Evolutionary conservation across 2,329 filamentous ascomycete species (phyloP), one percentile per base, ranked within the genome.

Genomic region (Colletotrichum tropicicola): DNA sequence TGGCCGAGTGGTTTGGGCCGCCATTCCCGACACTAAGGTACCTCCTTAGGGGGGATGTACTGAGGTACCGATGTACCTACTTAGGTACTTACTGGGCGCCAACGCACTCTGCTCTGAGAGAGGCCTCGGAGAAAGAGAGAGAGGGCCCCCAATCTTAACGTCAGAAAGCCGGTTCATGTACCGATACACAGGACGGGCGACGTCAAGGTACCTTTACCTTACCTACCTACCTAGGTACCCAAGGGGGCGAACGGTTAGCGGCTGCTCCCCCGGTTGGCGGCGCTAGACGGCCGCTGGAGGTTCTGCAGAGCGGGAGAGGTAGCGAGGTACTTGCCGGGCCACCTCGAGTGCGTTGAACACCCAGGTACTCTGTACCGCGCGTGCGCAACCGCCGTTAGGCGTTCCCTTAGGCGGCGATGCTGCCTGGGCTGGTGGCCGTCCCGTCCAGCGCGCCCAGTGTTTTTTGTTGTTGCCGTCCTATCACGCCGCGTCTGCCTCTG

Each of bases 371-470:
- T 7, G 55, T 58, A 51, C 55, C 28, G 48, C 56, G 9, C 15
- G 61, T 44, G 49, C 43, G n/a, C 10, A 25, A 17, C 30, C 30
- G 32, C 54, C 28, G 54, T 57, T 55, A 55, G 57, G 49, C 35
- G 35, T 61, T 35, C 3, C 30, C 30, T 35, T 62, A 55, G 62
- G 62, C 62, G 58, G 57, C 58, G 62, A 65, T 65, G 62, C 62
- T 65, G 62, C 62, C 57, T 56, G 62, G 62, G 44, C 57, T 56
- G 32, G 32, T 5, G 32, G 12, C 9, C 13, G 32, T 6, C n/a
- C n/a, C n/a, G n/a, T n/a, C n/a, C n/a, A n/a, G n/a, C n/a, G 30
- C 27, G 21, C 28, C 41, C 28, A 47, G 30, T 47, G 25, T 57
- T 45, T 48, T 37, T 35, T 37, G 2, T 47, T 57, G 5, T 37